Conservation (phyloP, 768 basidiomycete species). For the Pleurotus djamor region DNA sequence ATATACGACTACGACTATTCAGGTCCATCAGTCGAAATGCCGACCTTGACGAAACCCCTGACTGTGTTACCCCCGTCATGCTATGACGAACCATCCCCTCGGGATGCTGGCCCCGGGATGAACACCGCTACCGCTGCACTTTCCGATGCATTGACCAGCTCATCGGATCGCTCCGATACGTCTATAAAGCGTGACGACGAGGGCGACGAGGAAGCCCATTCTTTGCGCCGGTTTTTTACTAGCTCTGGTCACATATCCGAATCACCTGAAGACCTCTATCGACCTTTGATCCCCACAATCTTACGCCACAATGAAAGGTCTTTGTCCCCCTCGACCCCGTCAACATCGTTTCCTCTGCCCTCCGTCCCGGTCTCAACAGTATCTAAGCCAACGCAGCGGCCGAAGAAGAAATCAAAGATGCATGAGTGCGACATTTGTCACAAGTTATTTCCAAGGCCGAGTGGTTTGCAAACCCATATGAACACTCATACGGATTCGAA, state of each 20-base stretch:
- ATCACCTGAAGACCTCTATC: too few relatives aligned
- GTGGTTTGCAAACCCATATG: slow-evolving; percentile 57
- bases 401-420: slow-evolving; percentile 52
- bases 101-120: too few relatives aligned
- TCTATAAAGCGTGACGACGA: too few relatives aligned
- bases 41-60: neutral
- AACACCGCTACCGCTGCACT: neutral
- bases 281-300: too few relatives aligned
- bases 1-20: neutral
- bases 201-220: too few relatives aligned
- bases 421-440: slow-evolving; percentile 47
- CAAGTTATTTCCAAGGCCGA: slow-evolving; percentile 56
- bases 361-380: too few relatives aligned
- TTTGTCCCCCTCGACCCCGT: too few relatives aligned
- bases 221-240: too few relatives aligned
- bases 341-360: too few relatives aligned
- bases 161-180: too few relatives aligned
- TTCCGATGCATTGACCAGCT: neutral
- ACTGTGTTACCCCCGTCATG: neutral
- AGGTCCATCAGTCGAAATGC: neutral
- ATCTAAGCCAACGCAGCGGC: neutral
- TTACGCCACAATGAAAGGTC: too few relatives aligned
- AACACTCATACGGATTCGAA: slow-evolving; percentile 51
- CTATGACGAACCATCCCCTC: neutral
- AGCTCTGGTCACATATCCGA: too few relatives aligned